Evolutionary conservation across 2,329 filamentous ascomycete species (phyloP).

Genomic region (Cercospora sesami): DNA sequence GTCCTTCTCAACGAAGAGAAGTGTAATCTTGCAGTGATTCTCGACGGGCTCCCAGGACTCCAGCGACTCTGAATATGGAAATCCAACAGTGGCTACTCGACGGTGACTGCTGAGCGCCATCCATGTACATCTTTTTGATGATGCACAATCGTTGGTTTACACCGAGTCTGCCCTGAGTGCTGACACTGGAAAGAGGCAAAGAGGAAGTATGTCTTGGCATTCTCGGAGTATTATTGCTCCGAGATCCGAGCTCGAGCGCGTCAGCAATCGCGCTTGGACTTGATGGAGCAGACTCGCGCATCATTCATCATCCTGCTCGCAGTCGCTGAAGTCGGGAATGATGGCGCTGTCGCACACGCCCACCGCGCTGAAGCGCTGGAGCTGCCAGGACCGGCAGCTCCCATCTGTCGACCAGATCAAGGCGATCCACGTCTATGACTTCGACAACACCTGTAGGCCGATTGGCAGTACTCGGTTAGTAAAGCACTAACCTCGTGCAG

Average conservation of each 20-base stretch:
- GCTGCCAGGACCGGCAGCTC: constrained; percentile 69
- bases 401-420: constrained; percentile 71
- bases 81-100: too few relatives aligned
- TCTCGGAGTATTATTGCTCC: not conserved
- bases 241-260: not conserved
- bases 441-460: constrained; percentile 84
- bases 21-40: not conserved
- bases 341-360: constrained; percentile 52
- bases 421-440: constrained; percentile 90
- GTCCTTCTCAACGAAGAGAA: not conserved
- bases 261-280: not conserved
- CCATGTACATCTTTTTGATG: too few relatives aligned
- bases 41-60: not conserved
- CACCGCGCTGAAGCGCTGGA: constrained; percentile 82
- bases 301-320: not conserved
- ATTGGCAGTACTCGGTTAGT: not conserved
- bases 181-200: too few relatives aligned
- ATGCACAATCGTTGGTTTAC: too few relatives aligned
- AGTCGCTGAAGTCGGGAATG: not conserved
- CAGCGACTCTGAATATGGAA: too few relatives aligned
- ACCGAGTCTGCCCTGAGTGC: too few relatives aligned
- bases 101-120: too few relatives aligned
- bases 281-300: not conserved
- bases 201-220: not conserved
- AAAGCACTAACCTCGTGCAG: constrained; percentile 46